These are phyloP conservation scores for Penicillium ochrochloron DNA, from an alignment of 495 filamentous ascomycete species.

Conservation along the genomic window DNA sequence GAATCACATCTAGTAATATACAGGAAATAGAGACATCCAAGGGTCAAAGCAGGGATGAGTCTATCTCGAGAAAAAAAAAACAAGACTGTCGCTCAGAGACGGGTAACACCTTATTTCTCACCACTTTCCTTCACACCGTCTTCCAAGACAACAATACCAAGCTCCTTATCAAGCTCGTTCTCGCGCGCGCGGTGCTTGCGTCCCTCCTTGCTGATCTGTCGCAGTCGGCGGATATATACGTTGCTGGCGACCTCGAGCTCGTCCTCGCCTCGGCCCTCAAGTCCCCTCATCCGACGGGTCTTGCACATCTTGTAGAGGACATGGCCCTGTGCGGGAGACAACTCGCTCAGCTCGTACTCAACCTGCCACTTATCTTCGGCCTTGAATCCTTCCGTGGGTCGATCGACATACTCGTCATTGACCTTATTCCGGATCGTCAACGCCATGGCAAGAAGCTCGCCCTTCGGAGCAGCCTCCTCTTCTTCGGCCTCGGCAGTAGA, in stretches of 20 bases:
- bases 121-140: slow-evolving; percentile 14
- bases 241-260: slow-evolving; percentile 37
- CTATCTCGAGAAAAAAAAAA: slow-evolving; percentile 2
- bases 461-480: slow-evolving; percentile 23
- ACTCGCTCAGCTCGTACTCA: slow-evolving; percentile 74
- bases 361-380: slow-evolving; percentile 68
- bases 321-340: slow-evolving; percentile 39
- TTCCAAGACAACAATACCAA: slow-evolving; percentile 37
- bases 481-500: slow-evolving; percentile 10
- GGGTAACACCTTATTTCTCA: neutral
- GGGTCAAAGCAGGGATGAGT: neutral
- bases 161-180: slow-evolving; percentile 50
- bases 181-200: slow-evolving; percentile 51
- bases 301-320: slow-evolving; percentile 56
- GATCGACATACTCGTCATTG: slow-evolving; percentile 64
- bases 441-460: slow-evolving; percentile 62
- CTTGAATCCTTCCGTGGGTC: slow-evolving; percentile 56
- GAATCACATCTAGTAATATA: slow-evolving; percentile 26
- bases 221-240: slow-evolving; percentile 48
- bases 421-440: slow-evolving; percentile 74
- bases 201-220: slow-evolving; percentile 48
- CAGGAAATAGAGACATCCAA: slow-evolving; percentile 9
- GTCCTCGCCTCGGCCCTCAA: slow-evolving; percentile 44
- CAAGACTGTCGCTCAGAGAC: neutral
- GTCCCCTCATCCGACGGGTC: slow-evolving; percentile 52